phyloP scores from a whole-genome alignment of 805 yeast species.

The Tetrapisispora taiwanensis region DNA sequence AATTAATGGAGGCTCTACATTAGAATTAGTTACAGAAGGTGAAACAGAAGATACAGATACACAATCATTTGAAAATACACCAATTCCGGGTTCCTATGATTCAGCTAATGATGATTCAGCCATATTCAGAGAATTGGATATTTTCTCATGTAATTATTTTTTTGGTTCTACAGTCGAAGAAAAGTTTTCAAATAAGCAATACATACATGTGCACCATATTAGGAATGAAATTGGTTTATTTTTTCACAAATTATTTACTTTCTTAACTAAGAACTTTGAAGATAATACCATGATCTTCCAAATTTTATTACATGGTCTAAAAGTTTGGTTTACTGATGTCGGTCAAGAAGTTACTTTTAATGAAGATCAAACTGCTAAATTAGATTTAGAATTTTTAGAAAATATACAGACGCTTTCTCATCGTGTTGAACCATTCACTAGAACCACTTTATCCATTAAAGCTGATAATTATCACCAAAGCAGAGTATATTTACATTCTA shows the following conservation, averaged over 20 bases:
- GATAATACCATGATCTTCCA: constrained; percentile 59
- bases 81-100: constrained; percentile 24
- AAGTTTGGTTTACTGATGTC: constrained; percentile 70
- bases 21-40: neutral
- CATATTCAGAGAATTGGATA: constrained; percentile 47
- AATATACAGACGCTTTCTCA: constrained; percentile 53
- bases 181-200: constrained; percentile 33
- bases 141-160: constrained; percentile 52
- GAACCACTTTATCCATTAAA: constrained; percentile 63
- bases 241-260: constrained; percentile 46
- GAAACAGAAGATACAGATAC: neutral
- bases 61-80: constrained; percentile 12
- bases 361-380: constrained; percentile 40
- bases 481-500: constrained; percentile 58
- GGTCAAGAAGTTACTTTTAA: constrained; percentile 59
- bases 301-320: constrained; percentile 49
- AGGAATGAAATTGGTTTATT: constrained; percentile 50
- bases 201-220: constrained; percentile 45
- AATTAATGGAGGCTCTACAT: constrained; percentile 8
- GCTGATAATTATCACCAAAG: constrained; percentile 64
- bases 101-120: constrained; percentile 35
- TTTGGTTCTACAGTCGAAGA: constrained; percentile 46
- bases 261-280: constrained; percentile 38
- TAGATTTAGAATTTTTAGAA: constrained; percentile 46
- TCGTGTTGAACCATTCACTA: constrained; percentile 57